phyloP scores from a whole-genome alignment of 108 stramenopile species.

The Ochromonas danica region DNA sequence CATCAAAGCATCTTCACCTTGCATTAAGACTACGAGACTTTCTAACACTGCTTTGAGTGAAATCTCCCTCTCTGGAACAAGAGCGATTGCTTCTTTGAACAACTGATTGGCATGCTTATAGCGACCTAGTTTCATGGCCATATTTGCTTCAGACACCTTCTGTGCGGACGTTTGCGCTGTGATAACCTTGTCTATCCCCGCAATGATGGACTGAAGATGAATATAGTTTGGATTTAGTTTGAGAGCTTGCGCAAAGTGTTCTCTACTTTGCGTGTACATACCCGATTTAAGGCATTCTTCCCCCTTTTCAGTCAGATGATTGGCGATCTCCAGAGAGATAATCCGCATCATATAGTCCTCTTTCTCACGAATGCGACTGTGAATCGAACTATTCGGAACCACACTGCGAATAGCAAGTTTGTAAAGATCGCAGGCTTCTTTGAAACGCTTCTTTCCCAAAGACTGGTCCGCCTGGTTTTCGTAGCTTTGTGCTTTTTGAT shows the following conservation, averaged over 20 bases:
- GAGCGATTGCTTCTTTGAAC: not conserved
- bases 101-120: slow-evolving; percentile 9
- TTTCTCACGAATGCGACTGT: not conserved
- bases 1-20: slow-evolving; percentile 6
- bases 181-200: not conserved
- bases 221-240: not conserved
- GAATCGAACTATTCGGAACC: not conserved
- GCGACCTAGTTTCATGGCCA: not conserved
- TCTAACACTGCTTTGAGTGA: not conserved
- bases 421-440: slow-evolving; percentile 10
- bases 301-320: not conserved
- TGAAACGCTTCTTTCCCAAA: slow-evolving; percentile 9
- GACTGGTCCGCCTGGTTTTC: not conserved
- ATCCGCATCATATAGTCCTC: not conserved
- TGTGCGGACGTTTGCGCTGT: not conserved
- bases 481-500: not conserved
- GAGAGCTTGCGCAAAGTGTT: not conserved
- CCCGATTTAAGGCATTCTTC: not conserved
- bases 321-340: slow-evolving; percentile 1
- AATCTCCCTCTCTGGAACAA: not conserved
- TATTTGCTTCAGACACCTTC: not conserved
- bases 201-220: slow-evolving; percentile 1
- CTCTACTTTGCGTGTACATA: not conserved
- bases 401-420: slow-evolving; percentile 3
- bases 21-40: slow-evolving; percentile 1